phyloP scores from a whole-genome alignment of 2,329 filamentous ascomycete species.

The Diaporthe longicolla region DNA sequence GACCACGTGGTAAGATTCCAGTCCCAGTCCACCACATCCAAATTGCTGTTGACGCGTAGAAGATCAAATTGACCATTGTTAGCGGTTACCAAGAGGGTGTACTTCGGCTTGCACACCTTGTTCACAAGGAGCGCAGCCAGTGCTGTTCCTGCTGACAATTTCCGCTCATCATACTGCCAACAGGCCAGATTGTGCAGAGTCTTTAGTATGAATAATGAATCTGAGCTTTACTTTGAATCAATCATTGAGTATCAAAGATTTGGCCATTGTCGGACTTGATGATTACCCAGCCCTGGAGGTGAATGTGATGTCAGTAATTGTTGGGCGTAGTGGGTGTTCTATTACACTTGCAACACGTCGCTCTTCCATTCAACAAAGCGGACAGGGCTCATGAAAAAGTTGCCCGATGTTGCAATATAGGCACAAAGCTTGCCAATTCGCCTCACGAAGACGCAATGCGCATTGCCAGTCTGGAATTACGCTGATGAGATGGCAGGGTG shows the following conservation, averaged over 20 bases:
- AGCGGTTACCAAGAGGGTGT: background rate
- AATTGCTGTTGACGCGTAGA: conserved; percentile 47
- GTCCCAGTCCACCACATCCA: conserved; percentile 48
- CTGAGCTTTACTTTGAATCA: too few species aligned
- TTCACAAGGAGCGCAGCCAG: background rate
- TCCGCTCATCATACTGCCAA: too few species aligned
- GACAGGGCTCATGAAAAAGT: background rate
- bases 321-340: background rate
- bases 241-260: too few species aligned
- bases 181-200: too few species aligned
- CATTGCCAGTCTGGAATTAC: background rate
- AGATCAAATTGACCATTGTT: conserved; percentile 28
- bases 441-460: too few species aligned
- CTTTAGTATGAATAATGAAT: too few species aligned
- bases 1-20: conserved; percentile 7
- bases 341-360: background rate
- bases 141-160: background rate
- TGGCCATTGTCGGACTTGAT: too few species aligned
- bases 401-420: too few species aligned
- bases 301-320: too few species aligned
- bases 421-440: too few species aligned
- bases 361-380: background rate
- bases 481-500: background rate
- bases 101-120: conserved; percentile 31
- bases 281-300: too few species aligned